phyloP scores from a whole-genome alignment of 306 rosid genomes.

The Cucumis sativus region Cucumber_9930_V3 NC_026659.2:13988501-13989000 shows the following conservation, averaged over 20 bases:
- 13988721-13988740: background rate
- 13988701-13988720: background rate
- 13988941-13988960: conserved; percentile 73
- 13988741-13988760: too few species aligned
- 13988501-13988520: background rate
- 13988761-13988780: too few species aligned
- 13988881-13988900: conserved; percentile 86
- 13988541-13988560: conserved; percentile 70
- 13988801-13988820: too few species aligned
- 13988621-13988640: conserved; percentile 70
- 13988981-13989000: conserved; percentile 61
- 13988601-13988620: conserved; percentile 90
- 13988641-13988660: conserved; percentile 28
- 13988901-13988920: conserved; percentile 68
- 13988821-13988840: too few species aligned
- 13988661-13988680: background rate
- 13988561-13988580: conserved; percentile 90
- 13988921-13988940: conserved; percentile 57
- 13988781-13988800: too few species aligned
- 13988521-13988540: background rate
- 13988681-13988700: background rate
- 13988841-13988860: too few species aligned
- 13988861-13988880: background rate
- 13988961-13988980: conserved; percentile 72
- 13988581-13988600: conserved; percentile 81